These are phyloP conservation scores for Rhododendron molle DNA, from an alignment of 148 eudicot genomes.

Conservation along the genomic window DNA sequence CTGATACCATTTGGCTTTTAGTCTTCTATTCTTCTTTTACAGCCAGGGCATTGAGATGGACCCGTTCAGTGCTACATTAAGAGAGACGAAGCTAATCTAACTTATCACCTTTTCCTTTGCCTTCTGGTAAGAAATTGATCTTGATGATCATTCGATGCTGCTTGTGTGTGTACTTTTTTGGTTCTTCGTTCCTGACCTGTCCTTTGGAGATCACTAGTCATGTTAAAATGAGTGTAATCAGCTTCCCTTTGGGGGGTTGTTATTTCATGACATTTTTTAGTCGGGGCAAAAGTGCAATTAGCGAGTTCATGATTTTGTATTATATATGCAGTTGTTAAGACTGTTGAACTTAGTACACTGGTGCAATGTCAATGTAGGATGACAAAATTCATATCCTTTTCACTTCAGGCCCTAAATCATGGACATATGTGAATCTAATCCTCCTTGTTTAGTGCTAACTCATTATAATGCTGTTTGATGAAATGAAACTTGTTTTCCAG, in stretches of 20 bases:
- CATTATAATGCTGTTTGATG: background rate
- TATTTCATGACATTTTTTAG: background rate
- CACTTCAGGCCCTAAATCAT: background rate
- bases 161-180: background rate
- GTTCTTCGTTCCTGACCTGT: background rate
- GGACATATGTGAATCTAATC: background rate
- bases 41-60: no score
- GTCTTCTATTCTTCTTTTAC: no score
- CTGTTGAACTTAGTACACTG: background rate
- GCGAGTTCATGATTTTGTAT: background rate
- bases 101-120: slow-evolving; percentile 82
- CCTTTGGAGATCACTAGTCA: background rate
- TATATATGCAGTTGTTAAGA: background rate
- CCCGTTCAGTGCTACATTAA: no score
- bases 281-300: background rate
- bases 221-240: slow-evolving; percentile 3
- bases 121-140: slow-evolving; percentile 56
- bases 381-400: background rate
- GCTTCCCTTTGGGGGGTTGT: background rate
- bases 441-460: background rate
- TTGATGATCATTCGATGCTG: background rate
- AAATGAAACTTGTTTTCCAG: background rate
- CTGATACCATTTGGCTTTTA: no score
- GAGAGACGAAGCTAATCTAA: no score
- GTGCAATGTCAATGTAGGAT: background rate